Evolutionary conservation across 371 early-diverging fungal genomes (phyloP), one percentile per base, ranked within the genome.

Genomic region (Rhizopus delemar): DNA sequence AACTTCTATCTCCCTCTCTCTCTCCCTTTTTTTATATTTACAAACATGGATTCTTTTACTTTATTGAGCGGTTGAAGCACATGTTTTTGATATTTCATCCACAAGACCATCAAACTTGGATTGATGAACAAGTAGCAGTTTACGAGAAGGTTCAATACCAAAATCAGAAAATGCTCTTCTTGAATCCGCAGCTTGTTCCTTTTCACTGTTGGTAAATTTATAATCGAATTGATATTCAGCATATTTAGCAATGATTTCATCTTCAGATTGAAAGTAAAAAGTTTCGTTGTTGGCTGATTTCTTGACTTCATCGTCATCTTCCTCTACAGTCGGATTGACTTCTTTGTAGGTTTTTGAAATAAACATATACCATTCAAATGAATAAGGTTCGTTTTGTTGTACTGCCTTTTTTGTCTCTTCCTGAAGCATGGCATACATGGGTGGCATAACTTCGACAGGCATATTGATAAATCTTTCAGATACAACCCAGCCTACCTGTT

Each of bases 401-500:
- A 86, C 70, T 3, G 92, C 91, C 76, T 85, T 76, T 48, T 90
- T 74, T 38, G 93, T 69, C 61, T 96, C 97, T 46, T 94, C 92
- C 48, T 82, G 61, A 50, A 96, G 80, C 93, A 96, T 90, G 16
- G 78, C 83, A 66, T 91, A 89, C 91, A 97, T 89, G 3, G 93
- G 94, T 9, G 94, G 90, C 15, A 88, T 87, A 22, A 96, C 78
- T 66, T 95, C 92, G 36, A 93, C 90, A 4, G 98, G 97, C 95
- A 98, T 94, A 71, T 98, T 98, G 68, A 98, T 86, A 16, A 98
- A 85, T 8, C 98, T 75, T 63, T 96, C 96, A 61, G 89, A 90
- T n/a, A 98, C 41, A 28, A 96, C 68, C 68, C 93, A 68, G 0
- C 87, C 97, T 5, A 88, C 80, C 48, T 79, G 71, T 29, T 73